phyloP scores from a whole-genome alignment of 2,329 filamentous ascomycete species.

The Fusarium compactum region DNA sequence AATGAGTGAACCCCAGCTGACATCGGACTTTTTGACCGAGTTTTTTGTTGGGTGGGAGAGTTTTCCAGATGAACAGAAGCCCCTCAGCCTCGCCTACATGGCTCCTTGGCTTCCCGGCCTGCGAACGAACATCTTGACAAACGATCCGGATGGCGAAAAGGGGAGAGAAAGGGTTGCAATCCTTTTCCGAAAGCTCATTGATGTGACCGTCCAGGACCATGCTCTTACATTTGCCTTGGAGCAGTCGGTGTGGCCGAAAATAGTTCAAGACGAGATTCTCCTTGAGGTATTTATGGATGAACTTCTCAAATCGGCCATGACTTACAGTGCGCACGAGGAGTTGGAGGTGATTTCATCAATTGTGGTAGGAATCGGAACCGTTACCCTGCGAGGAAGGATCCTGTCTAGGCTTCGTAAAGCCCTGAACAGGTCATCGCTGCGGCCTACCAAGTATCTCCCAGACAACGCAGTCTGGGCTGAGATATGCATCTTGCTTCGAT shows the following conservation, averaged over 20 bases:
- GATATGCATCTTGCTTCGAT: slow-evolving; percentile 74
- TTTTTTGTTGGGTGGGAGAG: slow-evolving; percentile 80
- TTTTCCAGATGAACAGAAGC: slow-evolving; percentile 74
- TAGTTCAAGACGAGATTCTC: slow-evolving; percentile 73
- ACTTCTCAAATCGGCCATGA: slow-evolving; percentile 71
- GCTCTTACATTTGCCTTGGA: slow-evolving; percentile 71
- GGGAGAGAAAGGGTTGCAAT: slow-evolving; percentile 72
- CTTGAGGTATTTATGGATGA: slow-evolving; percentile 77
- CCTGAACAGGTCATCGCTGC: slow-evolving; percentile 73
- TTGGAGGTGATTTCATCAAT: slow-evolving; percentile 72
- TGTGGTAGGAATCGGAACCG: slow-evolving; percentile 71
- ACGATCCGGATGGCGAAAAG: slow-evolving; percentile 73
- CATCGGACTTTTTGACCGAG: slow-evolving; percentile 77
- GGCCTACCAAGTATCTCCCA: slow-evolving; percentile 73
- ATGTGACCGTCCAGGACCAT: slow-evolving; percentile 71
- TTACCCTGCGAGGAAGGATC: slow-evolving; percentile 74
- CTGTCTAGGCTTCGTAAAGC: slow-evolving; percentile 75
- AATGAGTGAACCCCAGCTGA: slow-evolving; percentile 73
- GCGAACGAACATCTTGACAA: slow-evolving; percentile 68
- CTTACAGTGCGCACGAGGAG: slow-evolving; percentile 68
- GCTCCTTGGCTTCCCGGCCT: slow-evolving; percentile 75
- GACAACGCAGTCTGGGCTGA: slow-evolving; percentile 78
- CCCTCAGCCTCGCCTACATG: slow-evolving; percentile 76
- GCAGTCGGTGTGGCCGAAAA: slow-evolving; percentile 73
- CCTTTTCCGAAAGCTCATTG: slow-evolving; percentile 75